Evolutionary conservation across 768 basidiomycete genomes (phyloP), one percentile per base, ranked within the genome.

Genomic region (Podaxis mareebaensis): DNA sequence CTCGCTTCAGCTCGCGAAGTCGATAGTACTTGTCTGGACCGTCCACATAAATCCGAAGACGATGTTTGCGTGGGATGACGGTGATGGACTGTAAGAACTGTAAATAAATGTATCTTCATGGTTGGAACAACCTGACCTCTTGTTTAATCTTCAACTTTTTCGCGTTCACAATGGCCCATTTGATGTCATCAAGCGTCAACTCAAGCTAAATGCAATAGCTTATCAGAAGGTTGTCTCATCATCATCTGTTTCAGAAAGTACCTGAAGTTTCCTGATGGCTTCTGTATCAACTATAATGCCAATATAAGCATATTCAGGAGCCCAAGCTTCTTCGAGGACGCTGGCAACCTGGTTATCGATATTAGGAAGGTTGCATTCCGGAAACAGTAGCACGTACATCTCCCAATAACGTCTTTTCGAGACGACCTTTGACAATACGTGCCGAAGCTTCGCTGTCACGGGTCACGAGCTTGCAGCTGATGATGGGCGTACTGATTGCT

Each of bases 241-340:
- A 44, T 44, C 26, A 39, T 12, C 10, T 38, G 60, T 30, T 48
- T 36, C 12, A 39, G 6, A 24, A 67, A 77, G 49, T 42, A 92
- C 93, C 79, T 97, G 95, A 15, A 99, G 84, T 68, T 93, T 92
- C 66, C 88, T 87, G 46, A 99, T 89, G 7, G 95, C 92, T 24
- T 93, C 87, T 65, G 82, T 83, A 74, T 99, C 97, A 33, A 99
- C 82, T 59, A 98, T 94, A 52, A 99, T 86, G 54, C 94, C 93
- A 53, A 99, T 88, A 66, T 95, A 99, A 1, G 93, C 94, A 69
- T 94, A 93, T 68, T 92, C 89, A 6, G 91, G 88, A 17, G 92
- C 92, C 95, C 95, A 99, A 36, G 95, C 93, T 76, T 99, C 96
- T 73, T 98, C 97, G 20, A 99, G 81, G 13, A 96, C 85, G 36